Conservation (phyloP, 2,329 filamentous ascomycete species). For the Fusarium multiceps region DNA sequence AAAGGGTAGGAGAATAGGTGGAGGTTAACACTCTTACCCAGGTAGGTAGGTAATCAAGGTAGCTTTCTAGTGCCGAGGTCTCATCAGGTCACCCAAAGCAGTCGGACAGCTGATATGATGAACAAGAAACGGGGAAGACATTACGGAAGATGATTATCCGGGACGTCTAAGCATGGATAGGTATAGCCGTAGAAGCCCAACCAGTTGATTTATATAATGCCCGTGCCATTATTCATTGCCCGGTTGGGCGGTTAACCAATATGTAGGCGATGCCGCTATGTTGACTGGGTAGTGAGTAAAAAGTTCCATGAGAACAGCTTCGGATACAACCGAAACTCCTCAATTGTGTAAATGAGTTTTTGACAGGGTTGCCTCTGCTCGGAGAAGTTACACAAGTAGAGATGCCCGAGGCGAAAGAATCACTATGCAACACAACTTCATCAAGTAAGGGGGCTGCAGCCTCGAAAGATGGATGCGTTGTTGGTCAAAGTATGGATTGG, state of each 20-base stretch:
- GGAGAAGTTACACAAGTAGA: neutral
- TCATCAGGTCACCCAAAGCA: neutral
- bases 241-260: conserved; percentile 2
- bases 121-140: neutral
- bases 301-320: neutral
- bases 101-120: neutral
- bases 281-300: neutral
- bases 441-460: neutral
- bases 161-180: neutral
- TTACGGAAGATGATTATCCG: neutral
- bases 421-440: neutral
- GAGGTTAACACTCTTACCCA: neutral
- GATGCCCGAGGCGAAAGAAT: neutral
- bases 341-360: neutral
- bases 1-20: neutral
- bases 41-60: neutral
- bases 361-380: neutral
- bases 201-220: neutral
- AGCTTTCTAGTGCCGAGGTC: neutral
- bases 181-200: neutral
- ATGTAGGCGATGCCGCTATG: neutral
- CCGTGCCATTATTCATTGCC: conserved; percentile 15
- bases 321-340: neutral
- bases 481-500: neutral
- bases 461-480: neutral